A percentile compares a stretch with the other conserved stretches of the same genome.
These are phyloP conservation scores for Ogataea siamensis DNA, from an alignment of 805 yeast genomes.

Conservation along the genomic window DNA sequence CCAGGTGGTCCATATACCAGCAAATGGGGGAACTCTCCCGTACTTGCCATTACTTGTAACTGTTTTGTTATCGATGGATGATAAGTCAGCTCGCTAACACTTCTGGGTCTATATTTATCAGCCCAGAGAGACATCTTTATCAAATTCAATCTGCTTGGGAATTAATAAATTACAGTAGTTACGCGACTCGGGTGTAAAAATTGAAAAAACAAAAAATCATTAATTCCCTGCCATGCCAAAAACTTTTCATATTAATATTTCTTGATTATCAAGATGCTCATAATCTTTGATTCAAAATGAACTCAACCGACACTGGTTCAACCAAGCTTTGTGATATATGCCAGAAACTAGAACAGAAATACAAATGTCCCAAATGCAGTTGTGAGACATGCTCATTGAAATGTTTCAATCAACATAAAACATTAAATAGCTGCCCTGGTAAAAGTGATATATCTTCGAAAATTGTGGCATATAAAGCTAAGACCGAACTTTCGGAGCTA, in stretches of 20 bases:
- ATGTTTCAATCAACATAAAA: constrained; percentile 74
- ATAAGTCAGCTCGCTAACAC: constrained; percentile 60
- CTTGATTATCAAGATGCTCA: not conserved
- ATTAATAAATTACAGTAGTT: too few species aligned
- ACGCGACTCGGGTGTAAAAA: too few species aligned
- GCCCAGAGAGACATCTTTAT: constrained; percentile 95
- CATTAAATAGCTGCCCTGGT: constrained; percentile 63
- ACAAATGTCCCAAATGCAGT: constrained; percentile 79
- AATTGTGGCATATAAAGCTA: constrained; percentile 53
- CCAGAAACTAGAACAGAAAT: constrained; percentile 44
- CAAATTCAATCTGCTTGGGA: too few species aligned
- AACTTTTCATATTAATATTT: too few species aligned
- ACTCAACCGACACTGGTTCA: too few species aligned
- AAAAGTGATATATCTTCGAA: constrained; percentile 41
- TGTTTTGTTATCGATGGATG: constrained; percentile 64
- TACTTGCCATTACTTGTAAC: constrained; percentile 46
- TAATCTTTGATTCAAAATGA: not conserved
- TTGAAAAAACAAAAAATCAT: too few species aligned
- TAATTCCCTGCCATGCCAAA: too few species aligned
- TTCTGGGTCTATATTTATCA: constrained; percentile 84
- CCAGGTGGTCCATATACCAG: constrained; percentile 95
- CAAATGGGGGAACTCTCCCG: constrained; percentile 91
- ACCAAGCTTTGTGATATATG: constrained; percentile 52
- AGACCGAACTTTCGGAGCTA: constrained; percentile 41
- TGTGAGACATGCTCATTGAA: constrained; percentile 62